Percentiles rank a stretch among this genome's conserved stretches.
phyloP scores from a whole-genome alignment of 352 stramenopile genomes.

The Pythium biforme region DNA sequence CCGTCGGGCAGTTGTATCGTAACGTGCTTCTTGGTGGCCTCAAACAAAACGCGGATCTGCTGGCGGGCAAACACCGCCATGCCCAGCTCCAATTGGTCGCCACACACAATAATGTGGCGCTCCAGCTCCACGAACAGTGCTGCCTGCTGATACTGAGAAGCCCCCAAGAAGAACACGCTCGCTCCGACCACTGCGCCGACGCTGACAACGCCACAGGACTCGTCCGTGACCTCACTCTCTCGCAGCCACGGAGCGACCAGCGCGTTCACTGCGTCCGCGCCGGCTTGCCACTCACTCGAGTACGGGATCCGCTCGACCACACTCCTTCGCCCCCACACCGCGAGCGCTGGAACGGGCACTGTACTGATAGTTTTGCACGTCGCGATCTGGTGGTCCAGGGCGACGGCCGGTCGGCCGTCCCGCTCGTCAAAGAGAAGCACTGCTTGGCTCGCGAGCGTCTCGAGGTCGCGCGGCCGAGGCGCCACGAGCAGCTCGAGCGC shows the following conservation, averaged over 20 bases:
- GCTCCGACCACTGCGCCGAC: slow-evolving; percentile 14
- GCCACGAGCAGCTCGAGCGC: slow-evolving; percentile 18
- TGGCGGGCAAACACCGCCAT: slow-evolving; percentile 56
- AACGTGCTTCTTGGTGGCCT: slow-evolving; percentile 25
- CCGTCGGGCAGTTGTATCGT: neutral
- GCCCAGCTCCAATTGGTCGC: slow-evolving; percentile 38
- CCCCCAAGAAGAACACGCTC: slow-evolving; percentile 2
- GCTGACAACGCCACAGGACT: slow-evolving; percentile 14
- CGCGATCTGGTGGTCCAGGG: slow-evolving; percentile 11
- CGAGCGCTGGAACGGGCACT: neutral
- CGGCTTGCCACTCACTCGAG: slow-evolving; percentile 7
- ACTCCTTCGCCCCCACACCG: slow-evolving; percentile 11
- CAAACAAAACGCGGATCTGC: slow-evolving; percentile 41
- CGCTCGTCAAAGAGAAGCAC: slow-evolving; percentile 10
- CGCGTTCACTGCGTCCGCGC: neutral
- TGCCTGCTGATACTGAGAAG: neutral
- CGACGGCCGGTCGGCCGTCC: neutral
- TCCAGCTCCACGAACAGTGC: slow-evolving; percentile 21
- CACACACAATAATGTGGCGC: slow-evolving; percentile 41
- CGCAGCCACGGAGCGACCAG: neutral
- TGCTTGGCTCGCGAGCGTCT: slow-evolving; percentile 6
- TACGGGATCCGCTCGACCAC: slow-evolving; percentile 16
- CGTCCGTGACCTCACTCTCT: slow-evolving; percentile 14
- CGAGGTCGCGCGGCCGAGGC: slow-evolving; percentile 27
- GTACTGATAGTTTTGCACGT: slow-evolving; percentile 9